Percentiles rank a stretch among this genome's conserved stretches.
These are phyloP conservation scores for Pochonia chlamydosporia DNA, from an alignment of 2,329 filamentous ascomycete genomes.

Conservation along the genomic window DNA sequence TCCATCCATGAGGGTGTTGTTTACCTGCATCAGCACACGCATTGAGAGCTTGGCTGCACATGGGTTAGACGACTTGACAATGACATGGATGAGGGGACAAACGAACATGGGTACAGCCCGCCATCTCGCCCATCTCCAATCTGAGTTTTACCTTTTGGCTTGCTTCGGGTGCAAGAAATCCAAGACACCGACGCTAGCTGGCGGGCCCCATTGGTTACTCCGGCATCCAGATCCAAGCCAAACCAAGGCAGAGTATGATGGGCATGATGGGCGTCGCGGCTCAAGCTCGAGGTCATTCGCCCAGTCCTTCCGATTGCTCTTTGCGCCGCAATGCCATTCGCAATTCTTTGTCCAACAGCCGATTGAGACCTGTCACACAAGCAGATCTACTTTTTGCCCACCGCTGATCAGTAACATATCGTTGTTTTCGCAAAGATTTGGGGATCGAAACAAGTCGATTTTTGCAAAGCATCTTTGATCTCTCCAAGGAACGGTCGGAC, in stretches of 20 bases:
- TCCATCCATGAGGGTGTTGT: not conserved
- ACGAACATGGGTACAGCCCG: not conserved
- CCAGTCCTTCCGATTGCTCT: not conserved
- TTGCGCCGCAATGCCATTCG: not conserved
- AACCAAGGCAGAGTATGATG: not conserved
- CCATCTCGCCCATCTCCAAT: not conserved
- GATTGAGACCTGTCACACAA: not conserved
- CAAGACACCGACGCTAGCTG: not conserved
- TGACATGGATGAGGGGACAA: not conserved
- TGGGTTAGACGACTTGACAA: too few species aligned
- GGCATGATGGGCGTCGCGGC: not conserved
- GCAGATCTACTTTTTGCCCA: not conserved
- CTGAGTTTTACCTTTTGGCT: not conserved
- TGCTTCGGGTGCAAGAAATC: not conserved
- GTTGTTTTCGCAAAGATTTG: not conserved
- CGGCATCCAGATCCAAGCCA: slow-evolving; percentile 13
- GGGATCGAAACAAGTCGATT: not conserved
- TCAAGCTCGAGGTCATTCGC: not conserved
- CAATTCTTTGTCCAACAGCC: not conserved
- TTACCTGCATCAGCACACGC: not conserved
- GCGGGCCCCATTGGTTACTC: slow-evolving; percentile 16
- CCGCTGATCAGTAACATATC: not conserved
- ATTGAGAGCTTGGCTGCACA: not conserved
- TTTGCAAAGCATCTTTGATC: not conserved
- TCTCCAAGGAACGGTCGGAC: too few species aligned